phyloP scores from a whole-genome alignment of 176 grass and related monocot genomes.

The Triticum aestivum region IWGSC_CS_RefSeq_v2.1 NC_057812.1:614162842-614163341 shows the following conservation, averaged over 20 bases:
- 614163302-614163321: constrained; percentile 17
- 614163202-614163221: constrained; percentile 99
- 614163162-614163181: constrained; percentile 71
- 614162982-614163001: constrained; percentile 24
- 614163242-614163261: constrained; percentile 74
- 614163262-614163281: constrained; percentile 23
- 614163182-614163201: constrained; percentile 87
- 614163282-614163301: constrained; percentile 6
- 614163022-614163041: constrained; percentile 2
- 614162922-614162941: constrained; percentile 24
- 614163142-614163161: constrained; percentile 97
- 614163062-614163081: constrained; percentile 3
- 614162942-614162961: constrained; percentile 4
- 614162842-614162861: constrained; percentile 9
- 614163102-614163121: constrained; percentile 8
- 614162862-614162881: constrained; percentile 30
- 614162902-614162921: background rate
- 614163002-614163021: constrained; percentile 17
- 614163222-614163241: constrained; percentile 93
- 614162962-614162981: constrained; percentile 2
- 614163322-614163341: background rate
- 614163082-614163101: background rate
- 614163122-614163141: constrained; percentile 38
- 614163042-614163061: constrained; percentile 28
- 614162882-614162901: constrained; percentile 4